Percentiles rank a stretch among this genome's conserved stretches.
These are phyloP conservation scores for Diphasiastrum complanatum DNA, from an alignment of 83 land plant genomes.

Conservation along the genomic window DNA sequence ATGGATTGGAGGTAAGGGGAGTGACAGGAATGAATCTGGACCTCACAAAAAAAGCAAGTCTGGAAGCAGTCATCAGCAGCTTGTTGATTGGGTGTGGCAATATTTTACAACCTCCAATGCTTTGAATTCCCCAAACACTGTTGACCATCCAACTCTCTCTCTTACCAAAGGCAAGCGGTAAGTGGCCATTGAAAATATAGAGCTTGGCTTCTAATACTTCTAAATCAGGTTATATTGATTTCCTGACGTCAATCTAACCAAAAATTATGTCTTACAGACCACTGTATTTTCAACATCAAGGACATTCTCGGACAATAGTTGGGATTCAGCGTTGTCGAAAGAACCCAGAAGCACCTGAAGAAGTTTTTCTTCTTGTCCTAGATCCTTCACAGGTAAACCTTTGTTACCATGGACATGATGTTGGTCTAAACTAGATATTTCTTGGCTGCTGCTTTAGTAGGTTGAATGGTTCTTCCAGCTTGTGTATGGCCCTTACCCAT, in stretches of 20 bases:
- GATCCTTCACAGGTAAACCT: slow-evolving; percentile 68
- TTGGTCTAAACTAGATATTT: too few relatives aligned
- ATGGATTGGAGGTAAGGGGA: slow-evolving; percentile 4
- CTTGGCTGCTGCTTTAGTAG: too few relatives aligned
- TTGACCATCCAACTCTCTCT: too few relatives aligned
- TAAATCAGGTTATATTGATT: not conserved
- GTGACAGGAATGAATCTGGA: not conserved
- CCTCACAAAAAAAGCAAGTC: too few relatives aligned
- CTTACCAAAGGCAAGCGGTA: too few relatives aligned
- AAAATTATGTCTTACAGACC: not conserved
- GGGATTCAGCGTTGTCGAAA: slow-evolving; percentile 12
- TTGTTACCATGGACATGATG: not conserved
- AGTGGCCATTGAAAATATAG: not conserved
- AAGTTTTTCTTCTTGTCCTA: slow-evolving; percentile 52
- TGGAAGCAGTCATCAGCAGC: slow-evolving; percentile 39
- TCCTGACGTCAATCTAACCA: not conserved
- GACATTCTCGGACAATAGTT: slow-evolving; percentile 4
- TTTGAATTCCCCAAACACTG: slow-evolving; percentile 3
- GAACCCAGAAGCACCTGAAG: slow-evolving; percentile 12
- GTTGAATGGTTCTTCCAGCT: too few relatives aligned
- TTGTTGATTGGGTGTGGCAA: slow-evolving; percentile 90
- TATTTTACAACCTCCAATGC: slow-evolving; percentile 44
- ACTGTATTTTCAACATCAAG: slow-evolving; percentile 10
- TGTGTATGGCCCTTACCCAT: too few relatives aligned
- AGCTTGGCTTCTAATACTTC: not conserved